A percentile compares a stretch with the other conserved stretches of the same genome.
phyloP scores from a whole-genome alignment of 202 grass and related monocot genomes.

The Elaeis oleifera region DNA sequence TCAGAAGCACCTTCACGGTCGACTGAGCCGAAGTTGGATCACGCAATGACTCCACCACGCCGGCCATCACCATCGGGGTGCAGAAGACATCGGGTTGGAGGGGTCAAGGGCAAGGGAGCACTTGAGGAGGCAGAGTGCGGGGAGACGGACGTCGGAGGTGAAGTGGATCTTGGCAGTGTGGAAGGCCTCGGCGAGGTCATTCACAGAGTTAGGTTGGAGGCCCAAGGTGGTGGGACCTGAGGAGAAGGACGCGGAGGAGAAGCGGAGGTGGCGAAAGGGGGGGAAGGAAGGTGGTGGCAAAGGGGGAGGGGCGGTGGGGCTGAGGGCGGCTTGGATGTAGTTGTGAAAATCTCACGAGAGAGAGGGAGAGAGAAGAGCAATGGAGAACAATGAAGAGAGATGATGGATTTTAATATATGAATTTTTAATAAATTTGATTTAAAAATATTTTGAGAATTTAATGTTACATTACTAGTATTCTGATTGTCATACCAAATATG shows the following conservation, averaged over 20 bases:
- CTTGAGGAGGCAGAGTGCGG: slow-evolving; percentile 52
- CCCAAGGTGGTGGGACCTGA: neutral
- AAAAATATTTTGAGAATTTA: too few relatives aligned
- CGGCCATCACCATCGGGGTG: slow-evolving; percentile 39
- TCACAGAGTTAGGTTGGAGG: slow-evolving; percentile 6
- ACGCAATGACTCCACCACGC: slow-evolving; percentile 56
- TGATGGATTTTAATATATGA: too few relatives aligned
- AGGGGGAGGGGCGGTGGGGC: slow-evolving; percentile 52
- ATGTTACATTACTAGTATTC: too few relatives aligned
- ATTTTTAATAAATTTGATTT: too few relatives aligned
- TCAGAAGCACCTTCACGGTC: slow-evolving; percentile 68
- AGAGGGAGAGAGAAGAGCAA: slow-evolving; percentile 53
- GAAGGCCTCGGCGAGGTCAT: slow-evolving; percentile 25
- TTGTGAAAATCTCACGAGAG: slow-evolving; percentile 67
- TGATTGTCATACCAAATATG: too few relatives aligned
- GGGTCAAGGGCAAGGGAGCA: slow-evolving; percentile 47
- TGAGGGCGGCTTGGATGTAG: slow-evolving; percentile 69
- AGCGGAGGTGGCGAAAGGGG: slow-evolving; percentile 1
- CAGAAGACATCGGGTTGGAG: slow-evolving; percentile 16
- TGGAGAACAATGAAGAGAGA: too few relatives aligned
- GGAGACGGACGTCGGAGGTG: slow-evolving; percentile 44
- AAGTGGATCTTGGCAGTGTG: slow-evolving; percentile 61
- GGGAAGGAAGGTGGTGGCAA: slow-evolving; percentile 23
- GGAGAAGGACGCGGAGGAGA: neutral
- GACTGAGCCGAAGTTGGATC: slow-evolving; percentile 56